Conservation (phyloP, 345 rosid genomes). For the Arabidopsis arenosa region DNA sequence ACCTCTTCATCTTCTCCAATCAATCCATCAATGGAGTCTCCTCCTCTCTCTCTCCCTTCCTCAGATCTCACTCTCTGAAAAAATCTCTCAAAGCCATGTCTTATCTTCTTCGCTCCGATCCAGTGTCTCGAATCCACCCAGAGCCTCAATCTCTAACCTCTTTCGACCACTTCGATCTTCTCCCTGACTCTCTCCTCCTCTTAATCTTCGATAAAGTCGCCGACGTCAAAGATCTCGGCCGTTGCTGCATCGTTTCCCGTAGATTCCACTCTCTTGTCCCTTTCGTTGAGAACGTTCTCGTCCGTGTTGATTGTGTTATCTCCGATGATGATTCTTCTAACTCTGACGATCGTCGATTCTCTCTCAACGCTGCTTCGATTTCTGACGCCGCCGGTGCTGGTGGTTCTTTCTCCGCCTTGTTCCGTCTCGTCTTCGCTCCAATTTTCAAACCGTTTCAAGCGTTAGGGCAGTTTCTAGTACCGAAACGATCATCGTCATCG, state of each 20-base stretch:
- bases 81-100: constrained; percentile 32
- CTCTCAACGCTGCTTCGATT: constrained; percentile 18
- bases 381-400: constrained; percentile 41
- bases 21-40: constrained; percentile 33
- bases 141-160: constrained; percentile 43
- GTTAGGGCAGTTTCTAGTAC: constrained; percentile 66
- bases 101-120: constrained; percentile 56
- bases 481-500: constrained; percentile 42
- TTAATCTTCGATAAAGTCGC: constrained; percentile 81
- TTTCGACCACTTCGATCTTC: constrained; percentile 85
- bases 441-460: constrained; percentile 82
- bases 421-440: constrained; percentile 62
- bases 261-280: constrained; percentile 80
- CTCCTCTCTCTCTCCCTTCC: constrained; percentile 13
- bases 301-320: constrained; percentile 92
- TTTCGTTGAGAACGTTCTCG: constrained; percentile 83
- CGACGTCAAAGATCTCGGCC: constrained; percentile 92
- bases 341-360: constrained; percentile 53
- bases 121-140: constrained; percentile 56
- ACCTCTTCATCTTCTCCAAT: constrained; percentile 2
- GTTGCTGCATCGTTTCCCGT: constrained; percentile 86
- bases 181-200: constrained; percentile 80
- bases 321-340: constrained; percentile 66
- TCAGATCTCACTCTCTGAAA: constrained; percentile 28
- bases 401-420: constrained; percentile 54